Evolutionary conservation across 768 basidiomycete genomes (phyloP).

Genomic region (Macrocybe gigantea): DNA sequence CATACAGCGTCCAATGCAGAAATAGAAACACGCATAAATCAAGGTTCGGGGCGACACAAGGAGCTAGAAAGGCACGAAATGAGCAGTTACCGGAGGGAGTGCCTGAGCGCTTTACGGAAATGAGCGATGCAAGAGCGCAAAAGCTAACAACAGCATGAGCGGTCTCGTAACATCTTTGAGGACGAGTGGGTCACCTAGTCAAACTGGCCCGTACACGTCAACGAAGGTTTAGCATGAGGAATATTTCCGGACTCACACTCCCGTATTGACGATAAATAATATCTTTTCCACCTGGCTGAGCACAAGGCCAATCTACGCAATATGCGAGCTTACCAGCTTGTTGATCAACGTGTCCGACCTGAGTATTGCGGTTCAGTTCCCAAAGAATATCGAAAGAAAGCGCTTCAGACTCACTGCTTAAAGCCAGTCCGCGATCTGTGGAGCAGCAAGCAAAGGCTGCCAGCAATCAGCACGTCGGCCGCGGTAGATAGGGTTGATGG

Average conservation of each 20-base stretch:
- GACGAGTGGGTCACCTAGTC: no score
- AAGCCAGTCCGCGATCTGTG: slow-evolving; percentile 47
- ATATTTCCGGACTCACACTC: slow-evolving; percentile 25
- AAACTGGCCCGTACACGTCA: no score
- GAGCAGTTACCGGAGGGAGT: background rate
- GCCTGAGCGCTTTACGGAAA: slow-evolving; percentile 28
- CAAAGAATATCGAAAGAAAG: background rate
- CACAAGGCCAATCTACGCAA: background rate
- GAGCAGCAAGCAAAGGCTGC: slow-evolving; percentile 37
- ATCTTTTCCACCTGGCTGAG: slow-evolving; percentile 24
- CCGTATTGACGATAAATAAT: slow-evolving; percentile 50
- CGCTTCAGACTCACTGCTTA: slow-evolving; percentile 23
- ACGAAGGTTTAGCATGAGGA: no score
- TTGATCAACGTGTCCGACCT: slow-evolving; percentile 49
- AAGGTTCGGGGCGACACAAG: slow-evolving; percentile 35
- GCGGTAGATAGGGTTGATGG: slow-evolving; percentile 45
- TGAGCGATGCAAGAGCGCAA: slow-evolving; percentile 31
- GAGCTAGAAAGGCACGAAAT: slow-evolving; percentile 15
- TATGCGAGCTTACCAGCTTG: slow-evolving; percentile 24
- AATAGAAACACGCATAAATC: slow-evolving; percentile 48
- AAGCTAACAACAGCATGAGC: slow-evolving; percentile 31
- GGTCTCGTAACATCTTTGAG: no score
- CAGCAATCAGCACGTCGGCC: slow-evolving; percentile 45
- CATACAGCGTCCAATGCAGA: slow-evolving; percentile 43
- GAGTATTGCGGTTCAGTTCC: background rate